These are phyloP conservation scores for Chrysoporthe deuterocubensis DNA, from an alignment of 2,329 filamentous ascomycete genomes.

Conservation along the genomic window DNA sequence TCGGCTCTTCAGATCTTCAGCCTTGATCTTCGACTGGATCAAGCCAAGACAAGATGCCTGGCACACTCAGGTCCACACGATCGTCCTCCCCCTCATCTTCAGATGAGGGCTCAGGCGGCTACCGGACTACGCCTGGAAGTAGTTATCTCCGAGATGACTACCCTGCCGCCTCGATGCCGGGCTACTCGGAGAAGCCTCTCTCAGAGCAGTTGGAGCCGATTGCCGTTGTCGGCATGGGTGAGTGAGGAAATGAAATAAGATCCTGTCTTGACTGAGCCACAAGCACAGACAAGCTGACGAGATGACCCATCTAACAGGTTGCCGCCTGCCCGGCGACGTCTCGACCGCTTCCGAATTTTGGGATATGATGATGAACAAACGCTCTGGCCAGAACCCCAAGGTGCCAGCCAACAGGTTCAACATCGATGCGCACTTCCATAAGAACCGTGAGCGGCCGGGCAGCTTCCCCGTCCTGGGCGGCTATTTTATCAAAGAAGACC, in stretches of 20 bases:
- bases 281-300: neutral
- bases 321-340: slow-evolving; percentile 23
- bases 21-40: too few species aligned
- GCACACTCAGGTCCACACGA: too few species aligned
- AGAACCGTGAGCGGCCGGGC: slow-evolving; percentile 31
- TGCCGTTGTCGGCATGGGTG: slow-evolving; percentile 11
- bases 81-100: too few species aligned
- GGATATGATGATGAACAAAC: slow-evolving; percentile 21
- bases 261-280: neutral
- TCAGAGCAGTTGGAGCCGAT: slow-evolving; percentile 1
- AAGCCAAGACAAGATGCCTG: too few species aligned
- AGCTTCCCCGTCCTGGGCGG: slow-evolving; percentile 30
- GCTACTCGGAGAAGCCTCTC: slow-evolving; percentile 10
- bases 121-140: too few species aligned
- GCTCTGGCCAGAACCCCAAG: slow-evolving; percentile 29
- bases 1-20: too few species aligned
- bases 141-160: neutral
- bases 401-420: slow-evolving; percentile 32
- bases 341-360: slow-evolving; percentile 21
- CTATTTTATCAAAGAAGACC: slow-evolving; percentile 37
- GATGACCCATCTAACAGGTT: neutral
- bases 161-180: neutral
- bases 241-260: neutral
- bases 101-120: too few species aligned
- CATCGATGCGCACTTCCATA: slow-evolving; percentile 32